These are phyloP conservation scores for Sarocladiaceae sp. DNA, from an alignment of 2,329 filamentous ascomycete species.

Conservation along the genomic window DNA sequence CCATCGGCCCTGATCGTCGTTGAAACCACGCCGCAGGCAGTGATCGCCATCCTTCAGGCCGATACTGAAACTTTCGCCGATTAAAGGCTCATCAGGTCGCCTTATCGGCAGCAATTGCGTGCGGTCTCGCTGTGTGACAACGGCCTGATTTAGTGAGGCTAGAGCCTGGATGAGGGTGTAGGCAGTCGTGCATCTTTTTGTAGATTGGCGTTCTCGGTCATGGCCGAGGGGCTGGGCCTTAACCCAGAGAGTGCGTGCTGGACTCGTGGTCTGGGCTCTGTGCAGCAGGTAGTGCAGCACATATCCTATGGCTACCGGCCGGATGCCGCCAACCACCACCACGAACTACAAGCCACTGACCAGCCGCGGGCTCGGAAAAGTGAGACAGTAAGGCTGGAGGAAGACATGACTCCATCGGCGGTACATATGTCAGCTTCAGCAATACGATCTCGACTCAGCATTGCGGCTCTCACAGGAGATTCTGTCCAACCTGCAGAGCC, in stretches of 20 bases:
- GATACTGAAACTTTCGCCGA: not conserved
- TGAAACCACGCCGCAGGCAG: not conserved
- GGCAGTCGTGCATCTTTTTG: too few species aligned
- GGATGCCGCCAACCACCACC: not conserved
- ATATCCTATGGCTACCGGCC: not conserved
- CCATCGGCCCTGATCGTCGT: slow-evolving; percentile 3
- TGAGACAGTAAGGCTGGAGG: not conserved
- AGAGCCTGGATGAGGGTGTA: too few species aligned
- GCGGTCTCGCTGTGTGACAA: too few species aligned
- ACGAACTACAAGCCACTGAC: not conserved
- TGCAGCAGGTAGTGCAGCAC: not conserved
- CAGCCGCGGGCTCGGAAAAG: not conserved
- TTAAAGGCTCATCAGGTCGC: not conserved
- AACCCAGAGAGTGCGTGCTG: not conserved
- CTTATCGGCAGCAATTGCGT: too few species aligned
- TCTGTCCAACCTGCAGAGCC: too few species aligned
- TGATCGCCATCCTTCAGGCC: not conserved
- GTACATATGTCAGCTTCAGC: not conserved
- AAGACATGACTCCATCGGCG: not conserved
- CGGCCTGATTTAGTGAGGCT: too few species aligned
- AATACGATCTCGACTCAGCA: too few species aligned
- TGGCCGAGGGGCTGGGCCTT: not conserved
- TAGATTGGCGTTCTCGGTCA: not conserved
- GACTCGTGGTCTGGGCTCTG: not conserved
- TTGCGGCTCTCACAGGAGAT: not conserved